phyloP scores from a whole-genome alignment of 1,284 basidiomycete genomes.

The Sutorius eximius region DNA sequence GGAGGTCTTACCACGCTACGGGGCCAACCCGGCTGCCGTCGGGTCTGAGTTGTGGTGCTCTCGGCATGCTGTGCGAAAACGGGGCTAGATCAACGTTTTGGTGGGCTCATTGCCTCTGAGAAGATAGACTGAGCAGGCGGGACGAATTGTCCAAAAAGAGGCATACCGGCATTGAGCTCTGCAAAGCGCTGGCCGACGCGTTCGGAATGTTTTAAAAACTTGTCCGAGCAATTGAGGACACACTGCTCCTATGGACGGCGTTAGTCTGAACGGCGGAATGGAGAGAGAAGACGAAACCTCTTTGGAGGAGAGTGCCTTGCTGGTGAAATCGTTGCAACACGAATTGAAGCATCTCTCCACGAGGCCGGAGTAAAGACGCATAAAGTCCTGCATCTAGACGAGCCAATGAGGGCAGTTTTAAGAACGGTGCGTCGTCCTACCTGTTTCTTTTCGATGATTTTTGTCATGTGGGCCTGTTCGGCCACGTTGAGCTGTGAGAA shows the following conservation, averaged over 20 bases:
- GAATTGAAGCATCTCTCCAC: slow-evolving; percentile 95
- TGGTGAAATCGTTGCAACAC: slow-evolving; percentile 96
- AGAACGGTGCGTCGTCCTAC: slow-evolving; percentile 40
- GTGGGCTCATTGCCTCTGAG: slow-evolving; percentile 35
- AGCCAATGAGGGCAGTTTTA: not conserved
- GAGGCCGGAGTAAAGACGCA: slow-evolving; percentile 93
- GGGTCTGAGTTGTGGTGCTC: not conserved
- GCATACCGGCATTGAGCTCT: slow-evolving; percentile 84
- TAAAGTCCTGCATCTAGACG: slow-evolving; percentile 94
- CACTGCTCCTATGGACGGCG: slow-evolving; percentile 59
- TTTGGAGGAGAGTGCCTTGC: slow-evolving; percentile 89
- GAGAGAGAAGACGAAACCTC: slow-evolving; percentile 61
- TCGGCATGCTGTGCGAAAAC: not conserved
- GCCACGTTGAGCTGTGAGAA: slow-evolving; percentile 81
- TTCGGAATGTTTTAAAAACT: slow-evolving; percentile 97
- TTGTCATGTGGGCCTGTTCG: slow-evolving; percentile 89
- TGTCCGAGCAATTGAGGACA: slow-evolving; percentile 79
- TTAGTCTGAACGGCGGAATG: slow-evolving; percentile 12
- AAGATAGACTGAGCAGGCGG: not conserved
- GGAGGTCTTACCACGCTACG: slow-evolving; percentile 15
- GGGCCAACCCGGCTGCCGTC: slow-evolving; percentile 4
- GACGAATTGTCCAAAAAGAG: not conserved
- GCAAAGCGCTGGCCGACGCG: slow-evolving; percentile 91
- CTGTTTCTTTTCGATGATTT: slow-evolving; percentile 93
- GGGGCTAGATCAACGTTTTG: slow-evolving; percentile 29